These are phyloP conservation scores for Rhodomyrtus psidioides DNA, from an alignment of 441 rosid species.

Conservation along the genomic window DNA sequence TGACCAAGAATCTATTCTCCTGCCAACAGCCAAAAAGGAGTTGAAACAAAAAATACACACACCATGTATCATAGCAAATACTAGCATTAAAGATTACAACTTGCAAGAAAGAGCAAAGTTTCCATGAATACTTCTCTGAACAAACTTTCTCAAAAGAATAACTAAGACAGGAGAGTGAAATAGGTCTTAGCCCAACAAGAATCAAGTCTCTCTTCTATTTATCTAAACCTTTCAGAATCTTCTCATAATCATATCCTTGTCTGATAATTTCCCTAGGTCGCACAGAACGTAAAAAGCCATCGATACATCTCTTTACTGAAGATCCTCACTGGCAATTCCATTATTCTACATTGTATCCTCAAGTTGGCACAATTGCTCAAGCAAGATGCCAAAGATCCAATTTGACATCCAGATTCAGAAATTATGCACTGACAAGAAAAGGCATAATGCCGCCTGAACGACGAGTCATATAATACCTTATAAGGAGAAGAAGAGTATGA, in stretches of 20 bases:
- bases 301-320: not conserved
- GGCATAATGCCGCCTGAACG: not conserved
- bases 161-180: not conserved
- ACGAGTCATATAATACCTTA: not conserved
- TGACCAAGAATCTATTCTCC: slow-evolving; percentile 99
- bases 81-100: not conserved
- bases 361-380: not conserved
- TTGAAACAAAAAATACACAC: not conserved
- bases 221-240: not conserved
- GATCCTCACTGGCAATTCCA: not conserved
- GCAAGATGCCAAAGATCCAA: not conserved
- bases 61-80: not conserved
- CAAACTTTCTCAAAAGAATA: not conserved
- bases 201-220: not conserved
- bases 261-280: not conserved
- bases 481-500: not conserved
- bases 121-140: not conserved
- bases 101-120: not conserved
- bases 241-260: not conserved
- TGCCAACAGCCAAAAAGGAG: slow-evolving; percentile 17
- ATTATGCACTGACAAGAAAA: not conserved
- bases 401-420: not conserved
- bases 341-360: not conserved
- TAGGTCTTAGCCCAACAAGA: not conserved
- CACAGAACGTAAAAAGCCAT: not conserved